Evolutionary conservation across 805 yeast genomes (phyloP), one percentile per base, ranked within the genome.

Genomic region (Diddensiella transvaalensis): DNA sequence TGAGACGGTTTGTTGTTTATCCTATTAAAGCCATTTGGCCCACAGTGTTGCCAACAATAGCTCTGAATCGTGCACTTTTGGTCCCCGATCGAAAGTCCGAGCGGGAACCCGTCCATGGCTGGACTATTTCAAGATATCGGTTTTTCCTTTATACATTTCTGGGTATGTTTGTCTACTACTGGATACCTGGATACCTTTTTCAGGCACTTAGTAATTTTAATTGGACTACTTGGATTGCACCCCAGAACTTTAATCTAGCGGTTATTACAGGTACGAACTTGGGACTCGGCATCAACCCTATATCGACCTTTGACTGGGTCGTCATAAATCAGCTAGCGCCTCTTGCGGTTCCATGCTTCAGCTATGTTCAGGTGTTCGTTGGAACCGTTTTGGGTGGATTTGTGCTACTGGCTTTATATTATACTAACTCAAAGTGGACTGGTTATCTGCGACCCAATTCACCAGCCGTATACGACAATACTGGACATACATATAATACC

Each of bases 21-120:
- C 82, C 86, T 13, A 75, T 83, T 11, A 69, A 77, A 32, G 77
- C 80, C 55, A 68, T 80, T 49, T 82, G 87, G 86, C 87, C 87
- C 6, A 70, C 78, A 19, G 74, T 77, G 51, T 68, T 82, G 60
- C 83, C 81, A 51, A 73, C 80, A 2, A 62, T 79, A 30, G 78
- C 85, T 19, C 60, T 78, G 39, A 77, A 77, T 59, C 67, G 73
- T 45, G 76, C 82, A 1, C 64, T 78, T 35, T 45, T 60, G 22
- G 46, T 59, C 13, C 56, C 57, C 3, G 66, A 64, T 22, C 43
- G 50, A 30, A 26, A 38, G 5, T 47, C 60, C 37, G 67, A 65
- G 24, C 43, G 49, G 26, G 30, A 38, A 32, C 50, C 47, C 3
- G 23, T 36, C 19, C 62, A 74, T 53, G 79, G 80, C 2, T 78